phyloP scores from a whole-genome alignment of 768 basidiomycete genomes.

The Boletus subcaerulescens region DNA sequence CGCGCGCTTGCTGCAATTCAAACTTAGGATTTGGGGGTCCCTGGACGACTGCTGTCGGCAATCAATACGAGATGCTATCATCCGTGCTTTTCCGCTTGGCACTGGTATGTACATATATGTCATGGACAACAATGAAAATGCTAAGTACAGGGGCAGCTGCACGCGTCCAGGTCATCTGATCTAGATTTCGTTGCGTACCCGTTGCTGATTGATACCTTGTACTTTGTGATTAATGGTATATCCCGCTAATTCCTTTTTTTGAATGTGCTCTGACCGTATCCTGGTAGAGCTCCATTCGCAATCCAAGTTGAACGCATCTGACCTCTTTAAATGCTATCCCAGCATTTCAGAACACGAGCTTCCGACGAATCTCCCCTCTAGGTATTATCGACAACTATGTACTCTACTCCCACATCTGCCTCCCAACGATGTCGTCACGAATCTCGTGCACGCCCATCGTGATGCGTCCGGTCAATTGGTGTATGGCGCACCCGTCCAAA shows the following conservation, averaged over 20 bases:
- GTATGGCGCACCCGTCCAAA: slow-evolving; percentile 53
- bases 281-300: slow-evolving; percentile 60
- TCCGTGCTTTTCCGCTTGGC: slow-evolving; percentile 46
- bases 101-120: slow-evolving; percentile 36
- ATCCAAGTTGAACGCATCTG: slow-evolving; percentile 45
- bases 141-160: slow-evolving; percentile 39
- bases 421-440: slow-evolving; percentile 47
- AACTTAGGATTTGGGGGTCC: slow-evolving; percentile 62
- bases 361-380: slow-evolving; percentile 51
- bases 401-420: slow-evolving; percentile 56
- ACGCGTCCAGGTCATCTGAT: slow-evolving; percentile 47
- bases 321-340: slow-evolving; percentile 68
- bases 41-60: slow-evolving; percentile 54
- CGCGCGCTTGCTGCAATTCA: slow-evolving; percentile 69
- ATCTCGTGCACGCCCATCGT: slow-evolving; percentile 57
- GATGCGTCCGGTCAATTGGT: slow-evolving; percentile 54
- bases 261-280: neutral
- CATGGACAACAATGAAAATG: neutral
- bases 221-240: slow-evolving; percentile 72
- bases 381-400: slow-evolving; percentile 55
- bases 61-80: slow-evolving; percentile 42
- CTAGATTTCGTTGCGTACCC: slow-evolving; percentile 60
- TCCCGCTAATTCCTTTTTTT: neutral
- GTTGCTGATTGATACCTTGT: slow-evolving; percentile 69
- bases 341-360: slow-evolving; percentile 47